A percentile compares a stretch with the other conserved stretches of the same genome.
Conservation (phyloP, 768 basidiomycete species). For the Mycena amicta region DNA sequence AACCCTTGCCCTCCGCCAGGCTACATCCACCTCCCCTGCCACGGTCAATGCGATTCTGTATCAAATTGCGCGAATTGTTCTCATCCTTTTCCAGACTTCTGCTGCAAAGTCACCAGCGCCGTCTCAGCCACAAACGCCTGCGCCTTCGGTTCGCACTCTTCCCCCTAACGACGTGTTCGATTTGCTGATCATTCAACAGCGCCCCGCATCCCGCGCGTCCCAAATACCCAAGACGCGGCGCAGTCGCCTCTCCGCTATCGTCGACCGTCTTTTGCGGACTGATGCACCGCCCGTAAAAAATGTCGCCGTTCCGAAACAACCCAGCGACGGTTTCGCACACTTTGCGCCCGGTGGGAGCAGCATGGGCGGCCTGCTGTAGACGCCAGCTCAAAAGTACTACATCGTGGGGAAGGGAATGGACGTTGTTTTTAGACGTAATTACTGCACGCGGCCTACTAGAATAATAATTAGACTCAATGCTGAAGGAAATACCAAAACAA, state of each 20-base stretch:
- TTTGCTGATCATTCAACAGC: not conserved
- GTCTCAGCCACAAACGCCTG: not conserved
- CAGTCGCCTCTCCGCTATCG: not conserved
- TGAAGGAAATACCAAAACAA: no score
- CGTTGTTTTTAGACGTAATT: no score
- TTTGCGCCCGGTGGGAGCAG: constrained; percentile 5
- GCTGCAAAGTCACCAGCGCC: not conserved
- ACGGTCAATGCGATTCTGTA: not conserved
- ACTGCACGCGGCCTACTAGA: no score
- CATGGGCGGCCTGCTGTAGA: constrained; percentile 3
- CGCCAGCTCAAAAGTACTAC: not conserved
- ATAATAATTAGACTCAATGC: not conserved
- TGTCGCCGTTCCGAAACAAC: not conserved
- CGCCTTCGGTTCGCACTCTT: not conserved
- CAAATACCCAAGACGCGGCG: not conserved
- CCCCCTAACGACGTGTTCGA: not conserved
- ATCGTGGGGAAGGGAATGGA: not conserved
- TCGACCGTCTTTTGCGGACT: not conserved
- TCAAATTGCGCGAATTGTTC: not conserved
- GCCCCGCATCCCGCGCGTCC: not conserved
- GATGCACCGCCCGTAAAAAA: not conserved
- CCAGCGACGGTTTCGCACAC: constrained; percentile 3
- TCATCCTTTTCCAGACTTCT: not conserved
- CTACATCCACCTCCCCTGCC: no score
- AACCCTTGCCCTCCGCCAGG: not conserved